Evolutionary conservation across 306 rosid species (phyloP).

Genomic region (Fagus sylvatica): DNA sequence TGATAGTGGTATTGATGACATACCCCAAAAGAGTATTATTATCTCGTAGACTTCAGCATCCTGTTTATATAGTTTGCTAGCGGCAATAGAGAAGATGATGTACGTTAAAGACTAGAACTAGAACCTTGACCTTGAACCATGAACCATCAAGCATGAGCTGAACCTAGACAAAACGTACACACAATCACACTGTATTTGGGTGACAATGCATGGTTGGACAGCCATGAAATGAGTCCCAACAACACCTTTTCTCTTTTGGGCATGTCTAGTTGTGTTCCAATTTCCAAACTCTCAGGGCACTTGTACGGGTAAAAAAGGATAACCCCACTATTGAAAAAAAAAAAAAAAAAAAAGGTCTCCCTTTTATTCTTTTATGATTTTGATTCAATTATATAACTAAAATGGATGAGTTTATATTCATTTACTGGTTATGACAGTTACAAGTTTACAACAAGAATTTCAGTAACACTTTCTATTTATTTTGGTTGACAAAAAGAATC

Average conservation of each 20-base stretch:
- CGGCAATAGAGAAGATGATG: not conserved
- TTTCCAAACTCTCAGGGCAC: not conserved
- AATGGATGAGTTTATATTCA: too few relatives aligned
- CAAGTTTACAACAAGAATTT: too few relatives aligned
- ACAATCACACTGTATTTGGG: not conserved
- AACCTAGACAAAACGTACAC: constrained; percentile 11
- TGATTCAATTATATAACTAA: too few relatives aligned
- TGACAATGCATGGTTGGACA: constrained; percentile 2
- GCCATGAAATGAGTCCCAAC: not conserved
- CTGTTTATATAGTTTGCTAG: too few relatives aligned
- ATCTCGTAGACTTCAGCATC: too few relatives aligned
- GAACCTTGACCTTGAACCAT: not conserved
- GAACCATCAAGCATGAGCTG: not conserved
- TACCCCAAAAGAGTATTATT: not conserved
- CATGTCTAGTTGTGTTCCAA: not conserved
- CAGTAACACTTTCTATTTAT: too few relatives aligned
- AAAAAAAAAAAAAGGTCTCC: not conserved
- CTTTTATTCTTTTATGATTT: not conserved
- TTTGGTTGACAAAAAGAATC: too few relatives aligned
- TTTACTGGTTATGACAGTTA: too few relatives aligned
- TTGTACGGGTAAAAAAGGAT: not conserved
- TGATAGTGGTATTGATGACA: not conserved
- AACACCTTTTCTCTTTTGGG: not conserved
- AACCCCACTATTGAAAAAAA: not conserved
- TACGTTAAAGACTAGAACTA: not conserved